Evolutionary conservation across 495 filamentous ascomycete species (phyloP).

Genomic region (Annulohypoxylon moriforme): DNA sequence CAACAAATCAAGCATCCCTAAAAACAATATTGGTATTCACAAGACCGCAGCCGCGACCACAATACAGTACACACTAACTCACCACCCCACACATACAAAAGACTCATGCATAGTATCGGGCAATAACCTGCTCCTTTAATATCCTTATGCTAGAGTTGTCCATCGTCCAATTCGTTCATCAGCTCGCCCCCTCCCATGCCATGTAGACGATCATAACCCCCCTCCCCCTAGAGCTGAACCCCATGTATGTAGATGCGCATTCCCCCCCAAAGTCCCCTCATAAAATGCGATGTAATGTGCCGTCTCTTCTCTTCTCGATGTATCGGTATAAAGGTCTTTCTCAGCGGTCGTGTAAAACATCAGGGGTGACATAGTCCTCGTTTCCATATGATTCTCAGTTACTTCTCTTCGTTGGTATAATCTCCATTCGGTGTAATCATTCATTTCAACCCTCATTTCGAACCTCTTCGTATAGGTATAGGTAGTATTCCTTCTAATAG

Average conservation of each 20-base stretch:
- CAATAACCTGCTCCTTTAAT: background rate
- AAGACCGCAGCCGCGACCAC: background rate
- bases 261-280: constrained; percentile 9
- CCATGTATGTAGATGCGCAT: background rate
- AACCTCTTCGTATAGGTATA: no score
- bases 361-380: background rate
- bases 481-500: background rate
- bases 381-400: background rate
- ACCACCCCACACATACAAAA: background rate
- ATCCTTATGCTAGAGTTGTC: background rate
- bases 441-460: background rate
- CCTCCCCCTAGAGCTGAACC: background rate
- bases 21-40: background rate
- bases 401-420: background rate
- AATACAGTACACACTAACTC: background rate
- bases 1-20: background rate
- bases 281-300: constrained; percentile 2
- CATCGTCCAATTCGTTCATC: background rate
- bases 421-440: background rate
- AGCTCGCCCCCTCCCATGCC: background rate
- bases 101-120: background rate
- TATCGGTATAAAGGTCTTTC: background rate
- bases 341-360: background rate
- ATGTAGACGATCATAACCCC: background rate
- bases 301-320: constrained; percentile 7